Percentiles rank a stretch among this genome's conserved stretches.
These are phyloP conservation scores for Penicillium expansum DNA, from an alignment of 2,329 filamentous ascomycete genomes.

Conservation along the genomic window DNA sequence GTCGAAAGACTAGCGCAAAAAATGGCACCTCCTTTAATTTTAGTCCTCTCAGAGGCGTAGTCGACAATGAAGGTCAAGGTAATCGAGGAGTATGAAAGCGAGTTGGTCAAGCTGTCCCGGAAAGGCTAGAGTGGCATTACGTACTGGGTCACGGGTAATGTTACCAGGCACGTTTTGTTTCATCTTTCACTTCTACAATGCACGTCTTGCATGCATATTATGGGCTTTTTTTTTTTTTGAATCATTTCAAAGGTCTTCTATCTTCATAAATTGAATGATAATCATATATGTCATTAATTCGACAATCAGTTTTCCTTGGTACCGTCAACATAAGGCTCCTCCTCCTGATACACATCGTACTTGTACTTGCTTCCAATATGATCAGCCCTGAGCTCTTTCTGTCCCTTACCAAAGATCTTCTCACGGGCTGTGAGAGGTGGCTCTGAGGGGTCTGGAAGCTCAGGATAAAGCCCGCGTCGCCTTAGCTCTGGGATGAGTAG, in stretches of 20 bases:
- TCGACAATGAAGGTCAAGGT: slow-evolving; percentile 6
- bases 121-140: slow-evolving; percentile 45
- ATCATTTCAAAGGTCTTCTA: background rate
- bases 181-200: background rate
- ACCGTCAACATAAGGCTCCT: slow-evolving; percentile 37
- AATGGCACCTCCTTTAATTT: slow-evolving; percentile 13
- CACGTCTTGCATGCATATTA: background rate
- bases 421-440: slow-evolving; percentile 53
- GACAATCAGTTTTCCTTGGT: background rate
- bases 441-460: slow-evolving; percentile 28
- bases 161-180: slow-evolving; percentile 9
- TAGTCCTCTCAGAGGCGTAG: slow-evolving; percentile 3
- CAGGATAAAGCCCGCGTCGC: slow-evolving; percentile 42
- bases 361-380: slow-evolving; percentile 60
- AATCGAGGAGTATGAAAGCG: slow-evolving; percentile 12
- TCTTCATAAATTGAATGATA: background rate
- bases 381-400: slow-evolving; percentile 56
- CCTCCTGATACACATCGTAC: slow-evolving; percentile 61
- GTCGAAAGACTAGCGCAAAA: slow-evolving; percentile 8
- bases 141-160: slow-evolving; percentile 23
- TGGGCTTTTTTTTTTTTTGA: background rate
- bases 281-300: background rate
- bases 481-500: slow-evolving; percentile 50
- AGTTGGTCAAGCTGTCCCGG: slow-evolving; percentile 28
- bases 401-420: slow-evolving; percentile 61